Base-by-base conservation (phyloP, 2,329 filamentous ascomycete species). In the Alternaria tenuissima region DNA sequence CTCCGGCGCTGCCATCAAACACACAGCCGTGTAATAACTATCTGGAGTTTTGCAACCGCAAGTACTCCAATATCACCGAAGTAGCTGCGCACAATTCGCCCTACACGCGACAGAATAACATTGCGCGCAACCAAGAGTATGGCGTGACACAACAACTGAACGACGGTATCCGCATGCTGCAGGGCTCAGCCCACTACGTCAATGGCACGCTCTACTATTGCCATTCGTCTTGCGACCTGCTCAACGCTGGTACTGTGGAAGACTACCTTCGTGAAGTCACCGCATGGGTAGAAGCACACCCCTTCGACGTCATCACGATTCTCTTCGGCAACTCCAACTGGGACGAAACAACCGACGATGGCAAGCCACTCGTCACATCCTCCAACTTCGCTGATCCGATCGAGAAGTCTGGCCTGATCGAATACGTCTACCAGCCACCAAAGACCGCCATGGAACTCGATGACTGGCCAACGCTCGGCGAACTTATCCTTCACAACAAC, bases 231-330 rank as follows among this genome's bases (percentile, higher is more conserved):
- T 98, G 94, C 80, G 88, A 94, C 68, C 82, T 97, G 4, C 86
- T 97, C 28, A 90, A 97, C 68, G 91, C 88, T 6, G 94, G 94
- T 0, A 89, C 92, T 3, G 90, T 95, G 41, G 88, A 90, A 59
- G 82, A 87, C 53, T 96, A 93, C 81, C 87, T 97, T 28, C 82
- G 81, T 8, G 83, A 84, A 4, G 91, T 97, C 9, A 84, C 84
- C 26, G 77, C 82, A 51, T 98, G 94, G 94, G 87, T 97, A 2
- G 84, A 86, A 14, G 71, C 75, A 1, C 89, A 97, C 69, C 94
- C 93, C 0, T 95, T 93, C 80, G 94, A 98, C 62, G 91, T 97
- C 4, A 86, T 98, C 24, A 96, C 93, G 2, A 89, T 97, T 68
- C 82, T 98, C 32, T 88, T 98, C 43, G 93, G 90, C 58, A 98